Percentiles rank a stretch among this genome's conserved stretches.
These are phyloP conservation scores for Colletotrichum nymphaeae DNA, from an alignment of 2,329 filamentous ascomycete genomes.

Conservation along the genomic window DNA sequence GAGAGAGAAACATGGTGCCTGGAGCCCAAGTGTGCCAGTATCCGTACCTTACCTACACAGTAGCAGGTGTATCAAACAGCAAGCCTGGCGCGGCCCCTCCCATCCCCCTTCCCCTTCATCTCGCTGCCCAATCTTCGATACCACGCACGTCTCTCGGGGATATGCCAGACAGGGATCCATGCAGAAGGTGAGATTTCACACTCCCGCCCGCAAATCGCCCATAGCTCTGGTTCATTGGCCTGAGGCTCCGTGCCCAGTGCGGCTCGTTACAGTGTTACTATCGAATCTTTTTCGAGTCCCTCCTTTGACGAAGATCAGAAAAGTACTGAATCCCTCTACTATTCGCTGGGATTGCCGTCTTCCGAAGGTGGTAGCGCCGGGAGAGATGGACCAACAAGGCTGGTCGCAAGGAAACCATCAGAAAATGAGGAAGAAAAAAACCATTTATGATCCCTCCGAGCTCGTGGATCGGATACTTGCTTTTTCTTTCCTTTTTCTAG, in stretches of 20 bases:
- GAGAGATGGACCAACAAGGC: not conserved
- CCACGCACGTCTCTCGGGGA: not conserved
- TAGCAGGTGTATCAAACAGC: not conserved
- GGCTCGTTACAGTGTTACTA: not conserved
- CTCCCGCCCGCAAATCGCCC: not conserved
- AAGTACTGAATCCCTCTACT: not conserved
- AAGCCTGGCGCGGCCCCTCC: not conserved
- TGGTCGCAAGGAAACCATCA: not conserved
- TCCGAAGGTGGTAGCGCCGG: not conserved
- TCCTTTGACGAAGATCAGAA: not conserved
- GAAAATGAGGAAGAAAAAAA: not conserved
- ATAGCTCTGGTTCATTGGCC: not conserved
- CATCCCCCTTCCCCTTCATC: constrained; percentile 7
- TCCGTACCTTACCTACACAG: not conserved
- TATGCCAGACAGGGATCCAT: not conserved
- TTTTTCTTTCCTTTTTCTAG: not conserved
- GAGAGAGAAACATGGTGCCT: not conserved
- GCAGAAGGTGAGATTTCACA: not conserved
- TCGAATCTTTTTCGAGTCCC: not conserved
- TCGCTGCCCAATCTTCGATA: constrained; percentile 1
- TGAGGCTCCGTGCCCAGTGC: not conserved
- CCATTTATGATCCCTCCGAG: not conserved
- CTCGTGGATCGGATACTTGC: constrained; percentile 18
- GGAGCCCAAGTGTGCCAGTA: not conserved
- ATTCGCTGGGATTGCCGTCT: constrained; percentile 12